Evolutionary conservation across 352 stramenopile species (phyloP).

Genomic region (Phytophthora ramorum): DNA sequence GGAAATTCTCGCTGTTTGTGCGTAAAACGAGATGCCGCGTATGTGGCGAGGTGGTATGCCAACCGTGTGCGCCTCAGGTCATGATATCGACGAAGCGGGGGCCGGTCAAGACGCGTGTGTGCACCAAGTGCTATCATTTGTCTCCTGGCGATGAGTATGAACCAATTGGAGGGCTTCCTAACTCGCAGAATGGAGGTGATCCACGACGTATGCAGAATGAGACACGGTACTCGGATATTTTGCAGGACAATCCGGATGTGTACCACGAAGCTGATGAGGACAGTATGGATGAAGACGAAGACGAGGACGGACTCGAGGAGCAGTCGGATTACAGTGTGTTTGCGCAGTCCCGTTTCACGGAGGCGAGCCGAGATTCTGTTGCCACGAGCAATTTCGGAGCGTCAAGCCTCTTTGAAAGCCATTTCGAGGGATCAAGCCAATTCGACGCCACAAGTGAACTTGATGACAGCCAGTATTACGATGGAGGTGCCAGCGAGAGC

Average conservation of each 20-base stretch:
- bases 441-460: slow-evolving; percentile 31
- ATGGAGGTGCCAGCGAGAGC: slow-evolving; percentile 30
- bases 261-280: slow-evolving; percentile 39
- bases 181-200: slow-evolving; percentile 18
- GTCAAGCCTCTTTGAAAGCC: slow-evolving; percentile 33
- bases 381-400: slow-evolving; percentile 32
- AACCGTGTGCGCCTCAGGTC: slow-evolving; percentile 69
- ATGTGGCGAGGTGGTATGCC: slow-evolving; percentile 80
- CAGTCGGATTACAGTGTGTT: slow-evolving; percentile 66
- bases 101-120: slow-evolving; percentile 65
- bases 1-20: slow-evolving; percentile 76
- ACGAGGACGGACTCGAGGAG: slow-evolving; percentile 62
- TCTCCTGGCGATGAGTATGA: slow-evolving; percentile 45
- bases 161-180: slow-evolving; percentile 17
- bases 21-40: slow-evolving; percentile 77
- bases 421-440: slow-evolving; percentile 32
- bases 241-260: slow-evolving; percentile 35
- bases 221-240: slow-evolving; percentile 53
- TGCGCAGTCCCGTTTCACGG: slow-evolving; percentile 61
- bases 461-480: slow-evolving; percentile 47
- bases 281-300: slow-evolving; percentile 44
- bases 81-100: slow-evolving; percentile 43
- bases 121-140: slow-evolving; percentile 57
- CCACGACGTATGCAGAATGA: slow-evolving; percentile 41
- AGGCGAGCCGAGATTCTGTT: slow-evolving; percentile 47